Evolutionary conservation across 768 basidiomycete genomes (phyloP), one percentile per base, ranked within the genome.

Genomic region (Paxillus rubicundulus): DNA sequence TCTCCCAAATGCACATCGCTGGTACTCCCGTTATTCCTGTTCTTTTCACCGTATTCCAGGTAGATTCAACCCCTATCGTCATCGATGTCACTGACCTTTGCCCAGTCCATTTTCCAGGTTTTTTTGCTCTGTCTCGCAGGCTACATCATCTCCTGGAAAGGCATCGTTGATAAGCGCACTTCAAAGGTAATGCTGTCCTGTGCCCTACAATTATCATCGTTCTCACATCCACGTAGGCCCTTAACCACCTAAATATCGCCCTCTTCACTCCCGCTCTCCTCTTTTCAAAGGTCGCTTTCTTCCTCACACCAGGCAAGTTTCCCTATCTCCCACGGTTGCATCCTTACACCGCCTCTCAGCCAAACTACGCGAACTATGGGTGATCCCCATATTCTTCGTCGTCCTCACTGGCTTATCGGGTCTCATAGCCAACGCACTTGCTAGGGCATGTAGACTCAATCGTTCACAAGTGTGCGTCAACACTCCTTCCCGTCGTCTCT

Each of bases 201-300:
- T 32, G n/a, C 8, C 21, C 20, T 21, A 42, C 37, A n/a, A 14
- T 13, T 16, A 44, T 51, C 18, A 51, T 39, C 13, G 27, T 24
- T 2, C 61, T 24, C 14, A 46, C 17, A 10, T 13, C 28, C 39
- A 1, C 44, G 41, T 27, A 89, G 88, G 81, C 84, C 80, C 72
- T 92, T 17, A 92, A 92, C 61, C 77, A 81, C 18, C 72, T 96
- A 47, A 96, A 95, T 67, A 84, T 96, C 20, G 88, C 88, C 0
- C 81, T 98, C 30, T 97, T 98, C 72, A 92, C 89, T 0, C 89
- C 90, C 0, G 86, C 88, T 0, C 81, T 95, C 6, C 75, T 96
- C 30, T 95, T 96, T 72, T 93, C 90, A 12, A 98, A 97, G 72
- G 93, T 98, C 18, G 96, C 95, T 0, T 96, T 95, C 73, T 91